Conservation (phyloP, 116 monocot genomes). For the Cymodocea nodosa region DNA sequence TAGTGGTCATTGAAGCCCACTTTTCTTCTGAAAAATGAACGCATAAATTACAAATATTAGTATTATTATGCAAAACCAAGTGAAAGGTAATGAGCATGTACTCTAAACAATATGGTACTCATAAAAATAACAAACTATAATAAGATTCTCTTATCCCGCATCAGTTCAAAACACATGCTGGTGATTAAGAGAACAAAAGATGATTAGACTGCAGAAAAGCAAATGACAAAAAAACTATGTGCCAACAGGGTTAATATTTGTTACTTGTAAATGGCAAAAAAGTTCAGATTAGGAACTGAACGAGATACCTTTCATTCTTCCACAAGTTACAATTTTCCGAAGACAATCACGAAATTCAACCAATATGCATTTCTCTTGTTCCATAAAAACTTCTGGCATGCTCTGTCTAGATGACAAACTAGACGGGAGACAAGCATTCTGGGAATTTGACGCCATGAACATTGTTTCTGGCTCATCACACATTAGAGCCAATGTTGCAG, state of each 20-base stretch:
- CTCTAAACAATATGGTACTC: too few species aligned
- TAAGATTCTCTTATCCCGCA: too few species aligned
- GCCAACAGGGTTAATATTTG: too few species aligned
- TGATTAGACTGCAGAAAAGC: too few species aligned
- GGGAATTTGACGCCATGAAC: constrained; percentile 27
- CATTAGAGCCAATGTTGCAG: constrained; percentile 85
- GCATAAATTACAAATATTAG: not conserved
- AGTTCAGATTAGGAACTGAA: not conserved
- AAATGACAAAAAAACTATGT: too few species aligned
- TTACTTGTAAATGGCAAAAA: too few species aligned
- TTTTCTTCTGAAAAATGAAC: constrained; percentile 19
- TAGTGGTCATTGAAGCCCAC: constrained; percentile 22
- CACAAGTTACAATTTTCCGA: constrained; percentile 54
- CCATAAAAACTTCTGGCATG: constrained; percentile 51
- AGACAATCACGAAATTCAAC: constrained; percentile 72
- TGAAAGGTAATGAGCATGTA: too few species aligned
- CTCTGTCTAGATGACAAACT: constrained; percentile 21
- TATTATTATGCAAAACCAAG: too few species aligned
- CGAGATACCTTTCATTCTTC: constrained; percentile 75
- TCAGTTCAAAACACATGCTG: too few species aligned
- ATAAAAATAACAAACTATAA: too few species aligned
- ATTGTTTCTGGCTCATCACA: constrained; percentile 85
- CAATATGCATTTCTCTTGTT: constrained; percentile 80
- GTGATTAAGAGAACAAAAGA: too few species aligned
- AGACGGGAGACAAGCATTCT: constrained; percentile 10